Evolutionary conservation across 2,329 filamentous ascomycete species (phyloP).

Genomic region (Ophiostoma sp.): DNA sequence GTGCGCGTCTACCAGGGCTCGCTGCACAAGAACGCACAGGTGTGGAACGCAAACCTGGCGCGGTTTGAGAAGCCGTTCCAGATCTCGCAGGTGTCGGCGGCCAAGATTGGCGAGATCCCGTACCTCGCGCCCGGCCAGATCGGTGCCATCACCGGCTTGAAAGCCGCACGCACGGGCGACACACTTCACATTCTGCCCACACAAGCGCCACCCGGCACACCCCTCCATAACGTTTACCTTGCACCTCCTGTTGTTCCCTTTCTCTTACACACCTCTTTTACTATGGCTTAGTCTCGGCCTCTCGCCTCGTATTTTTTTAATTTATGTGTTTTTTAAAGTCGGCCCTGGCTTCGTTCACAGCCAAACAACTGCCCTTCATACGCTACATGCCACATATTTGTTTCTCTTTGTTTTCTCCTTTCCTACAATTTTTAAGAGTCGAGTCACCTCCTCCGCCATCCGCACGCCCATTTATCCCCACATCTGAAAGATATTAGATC

Average conservation of each 20-base stretch:
- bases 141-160: conserved; percentile 84
- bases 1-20: conserved; percentile 86
- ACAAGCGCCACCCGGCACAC: conserved; percentile 43
- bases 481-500: conserved; percentile 8
- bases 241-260: neutral
- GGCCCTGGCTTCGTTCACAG: neutral
- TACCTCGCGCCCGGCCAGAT: conserved; percentile 83
- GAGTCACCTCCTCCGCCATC: conserved; percentile 10
- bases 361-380: neutral
- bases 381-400: neutral
- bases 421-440: too few species aligned
- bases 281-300: conserved; percentile 6
- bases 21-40: conserved; percentile 63
- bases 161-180: conserved; percentile 87
- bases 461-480: conserved; percentile 17
- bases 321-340: neutral
- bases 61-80: conserved; percentile 74
- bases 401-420: neutral
- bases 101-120: conserved; percentile 77
- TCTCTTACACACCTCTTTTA: neutral
- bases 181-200: conserved; percentile 71
- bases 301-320: neutral
- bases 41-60: conserved; percentile 84
- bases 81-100: conserved; percentile 83
- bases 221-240: conserved; percentile 31